Evolutionary conservation across 352 stramenopile species (phyloP).

Genomic region (Globisporangium ultimum): DNA sequence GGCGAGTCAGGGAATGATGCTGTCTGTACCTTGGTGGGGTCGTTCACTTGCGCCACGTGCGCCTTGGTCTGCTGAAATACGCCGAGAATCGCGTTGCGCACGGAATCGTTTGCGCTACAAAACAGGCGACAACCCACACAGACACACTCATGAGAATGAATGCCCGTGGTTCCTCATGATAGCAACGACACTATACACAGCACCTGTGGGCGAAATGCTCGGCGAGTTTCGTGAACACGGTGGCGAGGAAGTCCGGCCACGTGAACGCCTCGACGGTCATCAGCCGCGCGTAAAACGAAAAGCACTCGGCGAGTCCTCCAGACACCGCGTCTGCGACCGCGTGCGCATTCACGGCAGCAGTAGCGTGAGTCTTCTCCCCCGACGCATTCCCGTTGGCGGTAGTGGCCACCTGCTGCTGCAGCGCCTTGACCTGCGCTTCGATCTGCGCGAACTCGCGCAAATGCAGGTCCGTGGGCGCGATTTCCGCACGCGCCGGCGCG

Average conservation of each 20-base stretch:
- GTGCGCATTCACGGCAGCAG: background rate
- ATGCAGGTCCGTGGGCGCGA: conserved; percentile 39
- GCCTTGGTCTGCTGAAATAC: conserved; percentile 34
- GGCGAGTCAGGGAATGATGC: too few species aligned
- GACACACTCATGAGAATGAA: background rate
- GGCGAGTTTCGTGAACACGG: conserved; percentile 46
- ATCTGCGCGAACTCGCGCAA: conserved; percentile 53
- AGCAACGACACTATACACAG: too few species aligned
- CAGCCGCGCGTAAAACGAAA: conserved; percentile 48
- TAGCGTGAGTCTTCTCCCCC: background rate
- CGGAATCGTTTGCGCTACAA: conserved; percentile 30
- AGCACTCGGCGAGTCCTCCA: conserved; percentile 37
- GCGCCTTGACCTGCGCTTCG: conserved; percentile 55
- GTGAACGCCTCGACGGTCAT: conserved; percentile 53
- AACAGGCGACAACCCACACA: background rate
- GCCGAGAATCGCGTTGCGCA: conserved; percentile 34
- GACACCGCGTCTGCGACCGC: conserved; percentile 15
- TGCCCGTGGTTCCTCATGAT: background rate
- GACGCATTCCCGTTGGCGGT: conserved; percentile 1
- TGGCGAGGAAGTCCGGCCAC: conserved; percentile 62
- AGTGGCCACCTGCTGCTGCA: conserved; percentile 33
- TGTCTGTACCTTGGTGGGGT: conserved; percentile 30
- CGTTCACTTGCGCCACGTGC: conserved; percentile 48
- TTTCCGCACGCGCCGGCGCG: conserved; percentile 5
- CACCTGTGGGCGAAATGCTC: conserved; percentile 51